phyloP scores from a whole-genome alignment of 179 eudicot genomes.

The Carnegiea gigantea region DNA sequence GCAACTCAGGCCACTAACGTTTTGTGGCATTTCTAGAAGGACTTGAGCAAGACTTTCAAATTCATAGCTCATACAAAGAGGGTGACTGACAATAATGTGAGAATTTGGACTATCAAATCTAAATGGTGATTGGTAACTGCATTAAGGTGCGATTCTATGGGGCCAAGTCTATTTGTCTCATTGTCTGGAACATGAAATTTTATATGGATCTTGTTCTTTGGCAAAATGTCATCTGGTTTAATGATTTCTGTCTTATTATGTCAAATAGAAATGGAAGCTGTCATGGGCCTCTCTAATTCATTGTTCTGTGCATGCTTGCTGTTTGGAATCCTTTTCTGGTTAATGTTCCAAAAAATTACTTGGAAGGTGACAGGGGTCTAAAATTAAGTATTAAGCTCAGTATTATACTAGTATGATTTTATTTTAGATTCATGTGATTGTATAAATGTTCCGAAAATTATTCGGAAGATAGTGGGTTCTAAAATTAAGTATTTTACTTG shows the following conservation, averaged over 20 bases:
- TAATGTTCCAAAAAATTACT: background rate
- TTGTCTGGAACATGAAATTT: background rate
- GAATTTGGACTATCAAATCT: too few species aligned
- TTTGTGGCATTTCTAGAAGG: background rate
- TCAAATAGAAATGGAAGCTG: constrained; percentile 19
- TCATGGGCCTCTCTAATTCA: background rate
- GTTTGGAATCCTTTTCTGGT: background rate
- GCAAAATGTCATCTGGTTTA: background rate
- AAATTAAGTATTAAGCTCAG: too few species aligned
- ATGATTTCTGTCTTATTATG: constrained; percentile 10
- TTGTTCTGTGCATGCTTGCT: background rate
- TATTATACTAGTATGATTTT: too few species aligned
- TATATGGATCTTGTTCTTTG: background rate
- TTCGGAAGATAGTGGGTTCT: too few species aligned
- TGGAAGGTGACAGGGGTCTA: too few species aligned
- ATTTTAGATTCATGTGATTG: too few species aligned
- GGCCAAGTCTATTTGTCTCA: background rate
- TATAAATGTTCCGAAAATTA: too few species aligned
- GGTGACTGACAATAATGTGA: too few species aligned
- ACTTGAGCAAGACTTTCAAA: background rate
- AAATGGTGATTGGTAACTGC: background rate
- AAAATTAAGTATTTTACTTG: too few species aligned
- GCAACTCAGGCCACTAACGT: too few species aligned
- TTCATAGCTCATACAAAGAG: too few species aligned
- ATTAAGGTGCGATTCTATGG: constrained; percentile 9